phyloP scores from a whole-genome alignment of 2,329 filamentous ascomycete genomes.

The Cephalotrichum gorgonifer region DNA sequence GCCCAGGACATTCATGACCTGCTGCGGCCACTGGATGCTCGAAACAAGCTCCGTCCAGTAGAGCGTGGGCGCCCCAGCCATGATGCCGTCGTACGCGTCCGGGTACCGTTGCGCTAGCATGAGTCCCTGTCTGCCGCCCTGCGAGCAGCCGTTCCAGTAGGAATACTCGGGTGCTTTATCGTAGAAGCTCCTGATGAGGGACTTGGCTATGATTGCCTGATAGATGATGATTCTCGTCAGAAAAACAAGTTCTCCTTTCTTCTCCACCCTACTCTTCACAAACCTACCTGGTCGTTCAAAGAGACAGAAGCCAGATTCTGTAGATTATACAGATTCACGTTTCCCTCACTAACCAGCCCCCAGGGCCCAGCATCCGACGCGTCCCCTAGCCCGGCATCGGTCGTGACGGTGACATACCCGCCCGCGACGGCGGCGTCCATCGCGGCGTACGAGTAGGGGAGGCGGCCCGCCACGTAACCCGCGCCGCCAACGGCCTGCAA shows the following conservation, averaged over 20 bases:
- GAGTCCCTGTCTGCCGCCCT: constrained; percentile 44
- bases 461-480: constrained; percentile 16
- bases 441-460: constrained; percentile 6
- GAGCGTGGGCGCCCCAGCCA: constrained; percentile 33
- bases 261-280: not conserved
- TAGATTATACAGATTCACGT: constrained; percentile 14
- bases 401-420: constrained; percentile 11
- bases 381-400: constrained; percentile 10
- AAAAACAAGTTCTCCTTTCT: not conserved
- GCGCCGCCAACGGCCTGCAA: constrained; percentile 19
- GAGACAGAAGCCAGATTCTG: constrained; percentile 16
- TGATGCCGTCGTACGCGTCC: constrained; percentile 41
- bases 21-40: constrained; percentile 11
- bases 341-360: constrained; percentile 1
- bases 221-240: not conserved
- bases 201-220: constrained; percentile 29
- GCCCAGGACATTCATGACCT: constrained; percentile 17
- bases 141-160: constrained; percentile 43
- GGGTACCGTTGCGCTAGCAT: constrained; percentile 41
- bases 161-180: constrained; percentile 22
- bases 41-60: constrained; percentile 20
- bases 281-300: constrained; percentile 16
- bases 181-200: constrained; percentile 29
- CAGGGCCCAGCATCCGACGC: not conserved
- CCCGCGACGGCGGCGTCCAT: constrained; percentile 11